These are phyloP conservation scores for Lentithecium fluviatile DNA, from an alignment of 495 filamentous ascomycete species.

Conservation along the genomic window DNA sequence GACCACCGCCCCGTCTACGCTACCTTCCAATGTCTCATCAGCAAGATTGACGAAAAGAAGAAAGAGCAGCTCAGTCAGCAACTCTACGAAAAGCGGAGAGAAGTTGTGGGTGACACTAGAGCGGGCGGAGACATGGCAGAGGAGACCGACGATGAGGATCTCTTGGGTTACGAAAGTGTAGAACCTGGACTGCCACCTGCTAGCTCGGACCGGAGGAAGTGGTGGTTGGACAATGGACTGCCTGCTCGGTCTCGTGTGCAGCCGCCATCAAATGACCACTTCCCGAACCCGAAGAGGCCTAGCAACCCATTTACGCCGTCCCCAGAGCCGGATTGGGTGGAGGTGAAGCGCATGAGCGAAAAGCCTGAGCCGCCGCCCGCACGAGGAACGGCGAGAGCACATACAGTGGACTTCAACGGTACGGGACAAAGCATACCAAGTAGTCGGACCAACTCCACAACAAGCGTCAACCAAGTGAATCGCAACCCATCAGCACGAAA, in stretches of 20 bases:
- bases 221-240: constrained; percentile 88
- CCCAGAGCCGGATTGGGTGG: constrained; percentile 76
- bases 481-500: constrained; percentile 15
- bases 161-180: constrained; percentile 70
- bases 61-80: constrained; percentile 68
- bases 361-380: constrained; percentile 23
- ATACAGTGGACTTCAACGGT: constrained; percentile 20
- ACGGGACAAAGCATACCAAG: not conserved
- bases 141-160: constrained; percentile 71
- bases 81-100: constrained; percentile 68
- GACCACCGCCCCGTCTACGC: constrained; percentile 94
- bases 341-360: constrained; percentile 42
- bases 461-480: constrained; percentile 7
- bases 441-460: not conserved
- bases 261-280: constrained; percentile 58
- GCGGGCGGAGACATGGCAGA: constrained; percentile 42
- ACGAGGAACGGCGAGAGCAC: constrained; percentile 12
- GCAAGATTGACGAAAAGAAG: constrained; percentile 68
- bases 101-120: constrained; percentile 51
- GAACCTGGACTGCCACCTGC: constrained; percentile 81
- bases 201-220: constrained; percentile 84
- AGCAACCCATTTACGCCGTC: constrained; percentile 77
- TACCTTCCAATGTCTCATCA: constrained; percentile 78
- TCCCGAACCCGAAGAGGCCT: constrained; percentile 69
- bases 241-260: constrained; percentile 69